phyloP scores from a whole-genome alignment of 176 grass and related monocot genomes.

The bread wheat (Triticum aestivum) region DNA sequence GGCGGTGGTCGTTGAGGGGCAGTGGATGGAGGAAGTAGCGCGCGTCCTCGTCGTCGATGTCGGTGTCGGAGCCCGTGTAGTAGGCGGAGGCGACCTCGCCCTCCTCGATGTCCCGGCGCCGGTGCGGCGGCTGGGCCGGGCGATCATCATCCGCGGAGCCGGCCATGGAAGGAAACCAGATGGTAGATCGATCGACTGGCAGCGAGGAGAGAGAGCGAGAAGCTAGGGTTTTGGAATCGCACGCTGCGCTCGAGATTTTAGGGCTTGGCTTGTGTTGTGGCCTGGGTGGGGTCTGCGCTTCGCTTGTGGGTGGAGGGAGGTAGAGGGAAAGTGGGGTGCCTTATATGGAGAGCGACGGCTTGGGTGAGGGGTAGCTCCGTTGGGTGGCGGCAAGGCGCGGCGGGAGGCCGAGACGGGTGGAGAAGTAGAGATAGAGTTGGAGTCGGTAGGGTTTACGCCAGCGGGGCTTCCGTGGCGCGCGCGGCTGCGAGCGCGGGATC shows the following conservation, averaged over 20 bases:
- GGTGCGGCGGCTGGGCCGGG: not conserved
- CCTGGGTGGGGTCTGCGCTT: not conserved
- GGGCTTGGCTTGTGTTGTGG: not conserved
- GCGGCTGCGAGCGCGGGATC: not conserved
- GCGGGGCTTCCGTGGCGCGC: not conserved
- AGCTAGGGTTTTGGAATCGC: not conserved
- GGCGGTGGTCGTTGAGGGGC: not conserved
- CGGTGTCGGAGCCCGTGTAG: not conserved
- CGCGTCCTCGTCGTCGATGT: not conserved
- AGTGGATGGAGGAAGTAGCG: not conserved
- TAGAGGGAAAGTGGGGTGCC: too few relatives aligned
- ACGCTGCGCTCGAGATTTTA: not conserved
- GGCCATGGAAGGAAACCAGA: not conserved
- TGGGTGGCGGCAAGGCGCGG: not conserved
- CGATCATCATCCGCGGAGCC: not conserved
- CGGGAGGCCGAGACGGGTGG: not conserved
- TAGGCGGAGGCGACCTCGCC: constrained; percentile 12
- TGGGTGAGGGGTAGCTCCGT: not conserved
- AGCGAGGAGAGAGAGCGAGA: too few relatives aligned
- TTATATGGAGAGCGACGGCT: constrained; percentile 1
- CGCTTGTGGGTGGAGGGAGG: not conserved
- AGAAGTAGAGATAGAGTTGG: too few relatives aligned
- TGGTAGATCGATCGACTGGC: not conserved
- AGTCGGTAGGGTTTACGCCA: too few relatives aligned
- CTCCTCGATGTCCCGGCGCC: not conserved